phyloP scores from a whole-genome alignment of 805 yeast species.

The Pichia insulana region DNA sequence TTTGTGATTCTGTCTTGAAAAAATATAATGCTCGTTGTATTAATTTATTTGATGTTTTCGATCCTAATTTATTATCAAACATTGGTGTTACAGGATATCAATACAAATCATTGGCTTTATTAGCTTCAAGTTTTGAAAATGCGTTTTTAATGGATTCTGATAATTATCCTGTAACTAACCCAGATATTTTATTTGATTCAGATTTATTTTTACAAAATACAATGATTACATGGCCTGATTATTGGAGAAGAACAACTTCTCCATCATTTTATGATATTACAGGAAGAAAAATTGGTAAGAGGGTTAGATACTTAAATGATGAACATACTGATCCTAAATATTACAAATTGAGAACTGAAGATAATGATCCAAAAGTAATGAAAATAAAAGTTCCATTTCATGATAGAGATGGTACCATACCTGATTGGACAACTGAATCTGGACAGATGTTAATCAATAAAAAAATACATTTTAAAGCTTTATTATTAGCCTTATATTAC shows the following conservation, averaged over 20 bases:
- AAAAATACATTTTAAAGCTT: slow-evolving; percentile 41
- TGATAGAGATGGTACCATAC: slow-evolving; percentile 51
- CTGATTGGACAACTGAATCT: slow-evolving; percentile 55
- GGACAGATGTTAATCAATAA: slow-evolving; percentile 55
- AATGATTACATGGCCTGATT: slow-evolving; percentile 64
- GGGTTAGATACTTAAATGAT: slow-evolving; percentile 28
- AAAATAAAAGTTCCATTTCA: slow-evolving; percentile 35
- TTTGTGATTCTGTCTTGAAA: slow-evolving; percentile 33
- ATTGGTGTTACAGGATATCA: slow-evolving; percentile 29
- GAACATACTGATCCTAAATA: slow-evolving; percentile 17
- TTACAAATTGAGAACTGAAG: slow-evolving; percentile 23
- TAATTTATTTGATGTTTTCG: slow-evolving; percentile 31
- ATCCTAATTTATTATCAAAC: slow-evolving; percentile 16
- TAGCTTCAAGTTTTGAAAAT: slow-evolving; percentile 41
- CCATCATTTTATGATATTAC: slow-evolving; percentile 55
- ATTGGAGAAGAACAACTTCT: slow-evolving; percentile 59
- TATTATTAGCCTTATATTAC: slow-evolving; percentile 48
- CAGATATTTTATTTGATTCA: slow-evolving; percentile 42
- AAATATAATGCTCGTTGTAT: slow-evolving; percentile 35
- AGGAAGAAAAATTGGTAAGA: slow-evolving; percentile 27
- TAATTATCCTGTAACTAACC: slow-evolving; percentile 36
- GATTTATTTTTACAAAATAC: slow-evolving; percentile 37
- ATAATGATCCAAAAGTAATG: slow-evolving; percentile 22
- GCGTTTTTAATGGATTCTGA: slow-evolving; percentile 38
- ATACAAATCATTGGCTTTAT: slow-evolving; percentile 34